These are phyloP conservation scores for Anacardium occidentale DNA, from an alignment of 345 rosid species.

Conservation along the genomic window DNA sequence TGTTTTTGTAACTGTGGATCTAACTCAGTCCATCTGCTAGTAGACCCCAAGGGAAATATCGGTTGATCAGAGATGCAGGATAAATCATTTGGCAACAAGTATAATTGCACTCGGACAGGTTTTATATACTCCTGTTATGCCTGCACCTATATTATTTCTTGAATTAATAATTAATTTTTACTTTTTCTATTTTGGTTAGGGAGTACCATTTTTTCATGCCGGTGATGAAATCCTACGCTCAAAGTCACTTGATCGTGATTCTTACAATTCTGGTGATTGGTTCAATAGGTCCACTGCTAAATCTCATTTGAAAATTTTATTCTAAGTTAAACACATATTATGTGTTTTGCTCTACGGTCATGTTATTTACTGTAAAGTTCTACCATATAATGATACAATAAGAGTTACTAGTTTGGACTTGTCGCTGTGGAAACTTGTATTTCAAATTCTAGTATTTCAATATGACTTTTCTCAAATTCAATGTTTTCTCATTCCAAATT, in stretches of 20 bases:
- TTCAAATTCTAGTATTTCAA: slow-evolving; percentile 4
- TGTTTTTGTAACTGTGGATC: slow-evolving; percentile 16
- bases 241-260: slow-evolving; percentile 94
- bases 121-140: not conserved
- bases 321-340: slow-evolving; percentile 4
- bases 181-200: slow-evolving; percentile 35
- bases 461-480: slow-evolving; percentile 1
- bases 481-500: slow-evolving; percentile 17
- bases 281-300: slow-evolving; percentile 65
- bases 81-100: slow-evolving; percentile 83
- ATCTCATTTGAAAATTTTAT: slow-evolving; percentile 11
- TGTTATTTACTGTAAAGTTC: not conserved
- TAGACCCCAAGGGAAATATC: slow-evolving; percentile 78
- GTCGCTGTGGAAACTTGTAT: not conserved
- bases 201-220: slow-evolving; percentile 90
- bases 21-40: slow-evolving; percentile 28
- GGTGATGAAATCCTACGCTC: slow-evolving; percentile 97
- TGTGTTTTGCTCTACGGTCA: not conserved
- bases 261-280: slow-evolving; percentile 98
- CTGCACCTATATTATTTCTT: not conserved
- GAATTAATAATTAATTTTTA: not conserved
- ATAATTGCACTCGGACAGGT: slow-evolving; percentile 85
- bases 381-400: not conserved
- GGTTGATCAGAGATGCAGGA: slow-evolving; percentile 79
- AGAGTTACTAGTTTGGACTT: not conserved